Evolutionary conservation across 2,329 filamentous ascomycete species (phyloP).

Genomic region (Colletotrichum nymphaeae): DNA sequence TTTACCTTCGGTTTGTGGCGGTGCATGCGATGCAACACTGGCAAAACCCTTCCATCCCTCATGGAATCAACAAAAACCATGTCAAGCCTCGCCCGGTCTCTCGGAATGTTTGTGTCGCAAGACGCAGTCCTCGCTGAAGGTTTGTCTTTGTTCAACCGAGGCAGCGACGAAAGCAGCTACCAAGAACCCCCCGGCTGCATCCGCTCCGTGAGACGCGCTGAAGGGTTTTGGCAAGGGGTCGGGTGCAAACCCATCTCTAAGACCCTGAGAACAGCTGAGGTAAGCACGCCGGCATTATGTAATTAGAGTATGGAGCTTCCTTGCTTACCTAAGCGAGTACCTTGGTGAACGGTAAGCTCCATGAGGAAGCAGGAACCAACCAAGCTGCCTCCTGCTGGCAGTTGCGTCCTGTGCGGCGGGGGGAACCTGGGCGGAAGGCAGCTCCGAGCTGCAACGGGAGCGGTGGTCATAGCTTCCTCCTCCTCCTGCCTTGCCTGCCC

Average conservation of each 20-base stretch:
- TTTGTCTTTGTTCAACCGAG: neutral
- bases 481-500: slow-evolving; percentile 1
- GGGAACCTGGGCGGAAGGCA: neutral
- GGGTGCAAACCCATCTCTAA: neutral
- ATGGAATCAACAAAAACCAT: neutral
- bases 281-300: neutral
- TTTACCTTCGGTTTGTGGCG: neutral
- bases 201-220: neutral
- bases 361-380: neutral
- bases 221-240: neutral
- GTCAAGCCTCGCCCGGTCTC: neutral
- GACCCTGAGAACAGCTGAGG: neutral
- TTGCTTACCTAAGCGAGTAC: too few species aligned
- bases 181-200: neutral
- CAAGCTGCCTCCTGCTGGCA: neutral
- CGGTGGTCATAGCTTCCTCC: slow-evolving; percentile 29
- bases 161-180: neutral
- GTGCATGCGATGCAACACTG: neutral
- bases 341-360: neutral
- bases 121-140: neutral
- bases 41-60: neutral
- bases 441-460: slow-evolving; percentile 11
- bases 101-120: neutral
- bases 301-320: neutral
- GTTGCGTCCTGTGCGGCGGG: neutral